Evolutionary conservation across 2,329 filamentous ascomycete species (phyloP).

Genomic region (Arthrobotrys pseudoclavata): DNA sequence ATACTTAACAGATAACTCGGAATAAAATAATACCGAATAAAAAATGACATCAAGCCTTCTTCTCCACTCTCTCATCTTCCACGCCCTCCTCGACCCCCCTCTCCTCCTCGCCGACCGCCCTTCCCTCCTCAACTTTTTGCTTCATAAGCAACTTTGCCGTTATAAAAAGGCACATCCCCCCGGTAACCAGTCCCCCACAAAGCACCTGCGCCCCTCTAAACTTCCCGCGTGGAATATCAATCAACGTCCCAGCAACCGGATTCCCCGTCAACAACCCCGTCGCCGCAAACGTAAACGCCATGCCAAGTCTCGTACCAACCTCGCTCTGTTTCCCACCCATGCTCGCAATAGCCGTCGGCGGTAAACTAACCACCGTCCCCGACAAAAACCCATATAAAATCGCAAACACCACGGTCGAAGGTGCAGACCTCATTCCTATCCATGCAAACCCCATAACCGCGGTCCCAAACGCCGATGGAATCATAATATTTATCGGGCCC

Average conservation of each 20-base stretch:
- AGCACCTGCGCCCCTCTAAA: constrained; percentile 51
- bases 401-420: constrained; percentile 67
- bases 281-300: constrained; percentile 55
- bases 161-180: constrained; percentile 30
- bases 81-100: background rate
- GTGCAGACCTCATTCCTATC: constrained; percentile 66
- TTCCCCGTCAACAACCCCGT: constrained; percentile 53
- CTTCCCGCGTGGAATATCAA: constrained; percentile 54
- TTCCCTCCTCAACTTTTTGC: constrained; percentile 2
- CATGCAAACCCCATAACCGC: constrained; percentile 68
- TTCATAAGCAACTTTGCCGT: constrained; percentile 31
- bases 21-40: background rate
- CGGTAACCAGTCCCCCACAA: constrained; percentile 45
- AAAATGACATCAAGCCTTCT: background rate
- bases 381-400: constrained; percentile 69
- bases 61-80: background rate
- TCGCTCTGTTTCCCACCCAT: constrained; percentile 62
- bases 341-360: constrained; percentile 67
- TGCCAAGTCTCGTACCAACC: constrained; percentile 53
- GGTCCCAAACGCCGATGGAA: constrained; percentile 65
- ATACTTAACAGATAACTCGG: background rate
- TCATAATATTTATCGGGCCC: constrained; percentile 67
- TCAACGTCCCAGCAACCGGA: constrained; percentile 50
- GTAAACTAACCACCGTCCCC: constrained; percentile 68
- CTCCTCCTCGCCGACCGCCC: background rate